Evolutionary conservation across 208 protist genomes (phyloP).

Genomic region (Acanthamoeba royreba): DNA sequence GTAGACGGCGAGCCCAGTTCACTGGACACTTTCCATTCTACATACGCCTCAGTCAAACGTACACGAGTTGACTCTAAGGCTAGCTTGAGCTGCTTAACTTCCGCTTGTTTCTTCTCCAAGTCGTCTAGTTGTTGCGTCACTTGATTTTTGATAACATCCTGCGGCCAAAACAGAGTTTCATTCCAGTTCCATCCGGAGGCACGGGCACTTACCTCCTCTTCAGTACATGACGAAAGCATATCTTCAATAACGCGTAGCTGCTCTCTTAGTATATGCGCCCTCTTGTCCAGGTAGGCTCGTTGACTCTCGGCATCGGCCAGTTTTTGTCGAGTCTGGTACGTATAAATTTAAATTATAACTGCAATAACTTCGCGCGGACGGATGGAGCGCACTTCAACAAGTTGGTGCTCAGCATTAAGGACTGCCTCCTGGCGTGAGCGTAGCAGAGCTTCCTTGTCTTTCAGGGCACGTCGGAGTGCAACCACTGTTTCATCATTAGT

Average conservation of each 20-base stretch:
- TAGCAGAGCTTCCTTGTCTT: background rate
- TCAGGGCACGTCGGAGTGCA: background rate
- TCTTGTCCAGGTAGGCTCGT: background rate
- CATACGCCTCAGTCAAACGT: background rate
- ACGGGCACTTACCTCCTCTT: background rate
- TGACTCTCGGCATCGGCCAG: background rate
- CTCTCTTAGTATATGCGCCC: background rate
- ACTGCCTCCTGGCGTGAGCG: background rate
- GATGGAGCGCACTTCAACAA: background rate
- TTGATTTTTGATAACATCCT: background rate
- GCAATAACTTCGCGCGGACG: background rate
- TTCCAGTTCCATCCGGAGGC: background rate
- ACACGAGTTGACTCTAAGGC: background rate
- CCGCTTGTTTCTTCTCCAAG: background rate
- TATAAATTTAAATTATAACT: background rate
- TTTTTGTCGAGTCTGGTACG: background rate
- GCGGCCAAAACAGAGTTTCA: background rate
- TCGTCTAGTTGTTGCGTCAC: background rate
- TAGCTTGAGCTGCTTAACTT: background rate
- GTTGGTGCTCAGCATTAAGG: background rate
- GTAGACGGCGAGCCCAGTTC: background rate
- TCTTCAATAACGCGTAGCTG: slow-evolving; percentile 29
- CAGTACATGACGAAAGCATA: background rate
- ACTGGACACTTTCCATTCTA: slow-evolving; percentile 29
- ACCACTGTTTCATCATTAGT: background rate